These are phyloP conservation scores for Clarireedia paspali DNA, from an alignment of 2,329 filamentous ascomycete species.

Conservation along the genomic window DNA sequence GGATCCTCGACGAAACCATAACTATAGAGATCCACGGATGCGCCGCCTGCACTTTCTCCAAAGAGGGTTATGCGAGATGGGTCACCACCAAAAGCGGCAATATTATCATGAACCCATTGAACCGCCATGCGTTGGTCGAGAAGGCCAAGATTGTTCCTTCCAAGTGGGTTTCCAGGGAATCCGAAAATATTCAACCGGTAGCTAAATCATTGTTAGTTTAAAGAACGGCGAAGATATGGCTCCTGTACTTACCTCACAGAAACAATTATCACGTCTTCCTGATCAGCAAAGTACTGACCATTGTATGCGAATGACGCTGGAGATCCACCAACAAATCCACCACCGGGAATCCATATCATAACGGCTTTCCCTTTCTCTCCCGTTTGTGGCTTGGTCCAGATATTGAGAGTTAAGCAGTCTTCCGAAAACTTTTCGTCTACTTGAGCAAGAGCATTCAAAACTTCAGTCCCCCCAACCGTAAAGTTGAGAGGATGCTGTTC, in stretches of 20 bases:
- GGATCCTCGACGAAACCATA: constrained; percentile 28
- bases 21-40: constrained; percentile 38
- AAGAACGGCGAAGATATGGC: constrained; percentile 10
- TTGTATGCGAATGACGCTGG: constrained; percentile 33
- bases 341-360: constrained; percentile 36
- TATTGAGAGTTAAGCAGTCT: constrained; percentile 34
- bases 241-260: constrained; percentile 36
- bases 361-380: constrained; percentile 31
- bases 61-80: constrained; percentile 44
- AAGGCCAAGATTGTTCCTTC: constrained; percentile 48
- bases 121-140: constrained; percentile 53
- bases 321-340: constrained; percentile 32
- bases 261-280: constrained; percentile 38
- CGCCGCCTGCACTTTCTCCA: constrained; percentile 48
- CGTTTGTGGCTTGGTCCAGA: constrained; percentile 31
- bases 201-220: constrained; percentile 19
- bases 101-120: constrained; percentile 54
- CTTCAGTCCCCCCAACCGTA: background rate
- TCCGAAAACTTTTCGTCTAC: constrained; percentile 19
- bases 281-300: constrained; percentile 34
- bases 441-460: background rate
- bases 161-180: constrained; percentile 29
- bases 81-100: constrained; percentile 53
- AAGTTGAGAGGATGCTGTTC: background rate
- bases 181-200: constrained; percentile 34